phyloP scores from a whole-genome alignment of 202 grass and related monocot genomes.

The Musa balbisiana region DNA sequence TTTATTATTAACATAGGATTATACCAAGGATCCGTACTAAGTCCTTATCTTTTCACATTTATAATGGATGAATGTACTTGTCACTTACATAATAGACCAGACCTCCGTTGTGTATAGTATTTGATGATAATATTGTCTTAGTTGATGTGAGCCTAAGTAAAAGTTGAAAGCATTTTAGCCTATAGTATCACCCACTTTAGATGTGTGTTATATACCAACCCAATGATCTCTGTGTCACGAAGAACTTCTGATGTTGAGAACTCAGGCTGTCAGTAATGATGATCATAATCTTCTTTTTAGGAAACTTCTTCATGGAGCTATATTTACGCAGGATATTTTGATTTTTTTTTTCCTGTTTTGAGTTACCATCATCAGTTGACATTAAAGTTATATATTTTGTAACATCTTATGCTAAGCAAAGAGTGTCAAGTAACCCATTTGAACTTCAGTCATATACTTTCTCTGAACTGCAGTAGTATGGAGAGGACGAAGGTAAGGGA shows the following conservation, averaged over 20 bases:
- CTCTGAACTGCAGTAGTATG: conserved; percentile 55
- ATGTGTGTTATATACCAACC: conserved; percentile 40
- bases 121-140: no score
- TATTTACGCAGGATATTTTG: no score
- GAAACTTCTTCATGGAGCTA: no score
- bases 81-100: no score
- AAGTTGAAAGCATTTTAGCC: conserved; percentile 82
- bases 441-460: neutral
- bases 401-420: neutral
- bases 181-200: conserved; percentile 59
- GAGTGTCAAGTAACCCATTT: no score
- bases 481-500: conserved; percentile 79
- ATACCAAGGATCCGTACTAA: no score
- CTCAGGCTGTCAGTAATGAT: no score
- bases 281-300: no score
- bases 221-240: neutral
- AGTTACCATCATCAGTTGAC: neutral
- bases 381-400: neutral
- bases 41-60: no score
- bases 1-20: no score
- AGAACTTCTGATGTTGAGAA: neutral
- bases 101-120: no score
- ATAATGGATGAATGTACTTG: no score
- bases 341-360: neutral
- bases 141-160: neutral